Evolutionary conservation across 441 rosid species (phyloP).

Genomic region (Syzygium syzygioides): DNA sequence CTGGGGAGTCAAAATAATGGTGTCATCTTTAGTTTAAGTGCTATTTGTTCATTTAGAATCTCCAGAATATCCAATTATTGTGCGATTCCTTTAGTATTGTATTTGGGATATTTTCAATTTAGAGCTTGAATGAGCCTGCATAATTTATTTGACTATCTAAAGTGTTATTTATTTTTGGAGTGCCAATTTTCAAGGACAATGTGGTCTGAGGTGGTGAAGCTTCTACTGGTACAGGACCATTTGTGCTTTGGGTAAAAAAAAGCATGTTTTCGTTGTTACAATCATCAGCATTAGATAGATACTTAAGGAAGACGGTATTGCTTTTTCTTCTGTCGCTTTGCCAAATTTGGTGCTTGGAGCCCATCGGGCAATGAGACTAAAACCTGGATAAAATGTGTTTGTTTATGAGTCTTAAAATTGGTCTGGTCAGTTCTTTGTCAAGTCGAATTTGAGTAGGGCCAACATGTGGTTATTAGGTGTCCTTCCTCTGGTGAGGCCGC

Average conservation of each 20-base stretch:
- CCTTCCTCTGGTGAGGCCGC: background rate
- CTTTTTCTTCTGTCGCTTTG: background rate
- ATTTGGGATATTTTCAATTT: background rate
- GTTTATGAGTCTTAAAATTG: background rate
- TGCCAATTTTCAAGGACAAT: background rate
- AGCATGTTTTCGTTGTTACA: background rate
- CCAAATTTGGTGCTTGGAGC: background rate
- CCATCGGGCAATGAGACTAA: fast-evolving
- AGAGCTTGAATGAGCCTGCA: background rate
- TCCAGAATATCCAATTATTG: background rate
- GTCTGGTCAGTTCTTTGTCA: background rate
- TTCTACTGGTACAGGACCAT: background rate
- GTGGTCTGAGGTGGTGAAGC: fast-evolving
- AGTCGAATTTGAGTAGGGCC: background rate
- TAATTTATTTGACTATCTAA: background rate
- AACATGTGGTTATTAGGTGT: background rate
- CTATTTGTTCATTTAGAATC: background rate
- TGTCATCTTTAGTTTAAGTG: background rate
- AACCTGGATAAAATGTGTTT: background rate
- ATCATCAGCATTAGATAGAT: background rate
- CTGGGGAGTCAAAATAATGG: background rate
- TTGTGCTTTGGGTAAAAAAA: background rate
- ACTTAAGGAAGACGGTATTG: background rate
- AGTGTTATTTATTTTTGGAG: background rate
- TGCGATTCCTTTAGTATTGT: background rate